Conservation (phyloP, 129 eudicot genomes). For the Scalesia atractyloides region DNA sequence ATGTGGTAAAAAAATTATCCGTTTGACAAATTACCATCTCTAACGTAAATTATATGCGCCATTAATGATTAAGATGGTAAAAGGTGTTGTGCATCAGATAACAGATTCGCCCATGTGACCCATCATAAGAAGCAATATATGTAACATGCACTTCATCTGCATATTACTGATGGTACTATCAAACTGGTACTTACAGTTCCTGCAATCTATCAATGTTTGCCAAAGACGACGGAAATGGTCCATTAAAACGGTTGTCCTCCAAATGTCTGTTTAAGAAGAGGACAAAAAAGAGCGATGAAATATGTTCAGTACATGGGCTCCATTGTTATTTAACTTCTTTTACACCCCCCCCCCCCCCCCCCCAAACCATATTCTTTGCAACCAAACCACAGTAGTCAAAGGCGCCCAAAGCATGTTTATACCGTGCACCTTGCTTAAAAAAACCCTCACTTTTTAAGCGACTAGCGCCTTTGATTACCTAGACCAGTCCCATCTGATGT, state of each 20-base stretch:
- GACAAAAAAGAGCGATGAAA: background rate
- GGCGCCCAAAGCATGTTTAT: no score
- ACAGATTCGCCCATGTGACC: constrained; percentile 19
- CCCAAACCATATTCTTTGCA: no score
- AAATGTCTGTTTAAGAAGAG: constrained; percentile 60
- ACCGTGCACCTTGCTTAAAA: no score
- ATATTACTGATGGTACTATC: constrained; percentile 8
- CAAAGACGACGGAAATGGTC: constrained; percentile 64
- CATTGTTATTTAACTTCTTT: constrained; percentile 20
- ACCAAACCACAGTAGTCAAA: no score
- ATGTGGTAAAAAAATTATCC: background rate
- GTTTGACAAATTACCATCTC: constrained; percentile 7
- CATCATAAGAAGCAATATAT: constrained; percentile 17
- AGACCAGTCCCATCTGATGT: constrained; percentile 3
- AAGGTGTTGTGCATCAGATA: background rate
- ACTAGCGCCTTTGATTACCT: no score
- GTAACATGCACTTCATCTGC: constrained; percentile 25
- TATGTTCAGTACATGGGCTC: constrained; percentile 29
- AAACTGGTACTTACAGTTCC: constrained; percentile 58
- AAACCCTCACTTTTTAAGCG: no score
- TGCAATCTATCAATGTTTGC: constrained; percentile 50
- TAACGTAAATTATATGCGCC: background rate
- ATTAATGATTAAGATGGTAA: background rate
- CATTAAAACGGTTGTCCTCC: constrained; percentile 66
- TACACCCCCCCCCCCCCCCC: background rate